Evolutionary conservation across 495 filamentous ascomycete genomes (phyloP).

Genomic region (Cudoniella acicularis): DNA sequence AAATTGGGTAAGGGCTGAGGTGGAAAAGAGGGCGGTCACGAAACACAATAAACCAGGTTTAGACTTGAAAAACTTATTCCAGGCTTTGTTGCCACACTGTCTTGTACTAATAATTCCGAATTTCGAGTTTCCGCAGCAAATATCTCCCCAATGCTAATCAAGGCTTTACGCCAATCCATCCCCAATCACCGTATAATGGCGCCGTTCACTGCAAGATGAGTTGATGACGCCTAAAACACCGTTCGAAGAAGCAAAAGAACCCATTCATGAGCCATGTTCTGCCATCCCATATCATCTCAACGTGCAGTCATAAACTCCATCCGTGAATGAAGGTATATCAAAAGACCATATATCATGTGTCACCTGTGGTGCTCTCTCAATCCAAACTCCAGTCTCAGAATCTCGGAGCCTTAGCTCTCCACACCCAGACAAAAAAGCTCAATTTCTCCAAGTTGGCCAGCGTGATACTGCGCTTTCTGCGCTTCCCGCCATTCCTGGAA

Average conservation of each 20-base stretch:
- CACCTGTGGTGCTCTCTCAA: constrained; percentile 4
- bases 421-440: constrained; percentile 60
- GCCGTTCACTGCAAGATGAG: constrained; percentile 1
- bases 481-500: constrained; percentile 90
- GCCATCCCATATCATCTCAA: constrained; percentile 23
- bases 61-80: not conserved
- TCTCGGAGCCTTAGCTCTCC: constrained; percentile 18
- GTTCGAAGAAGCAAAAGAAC: constrained; percentile 5
- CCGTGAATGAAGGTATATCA: constrained; percentile 12
- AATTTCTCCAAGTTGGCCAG: constrained; percentile 76
- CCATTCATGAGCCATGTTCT: constrained; percentile 8
- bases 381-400: not conserved
- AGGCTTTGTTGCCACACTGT: not conserved
- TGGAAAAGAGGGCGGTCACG: too few species aligned
- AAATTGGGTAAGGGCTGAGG: too few species aligned
- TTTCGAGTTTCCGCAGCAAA: not conserved
- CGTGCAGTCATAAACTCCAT: constrained; percentile 22
- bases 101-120: not conserved
- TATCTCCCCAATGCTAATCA: constrained; percentile 4
- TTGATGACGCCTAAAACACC: constrained; percentile 18
- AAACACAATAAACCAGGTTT: too few species aligned
- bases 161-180: constrained; percentile 10
- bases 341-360: constrained; percentile 10
- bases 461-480: constrained; percentile 56
- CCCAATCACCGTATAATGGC: constrained; percentile 1